Evolutionary conservation across 805 yeast genomes (phyloP), one percentile per base, ranked within the genome.

Genomic region (Starmerella lactis-condensi): DNA sequence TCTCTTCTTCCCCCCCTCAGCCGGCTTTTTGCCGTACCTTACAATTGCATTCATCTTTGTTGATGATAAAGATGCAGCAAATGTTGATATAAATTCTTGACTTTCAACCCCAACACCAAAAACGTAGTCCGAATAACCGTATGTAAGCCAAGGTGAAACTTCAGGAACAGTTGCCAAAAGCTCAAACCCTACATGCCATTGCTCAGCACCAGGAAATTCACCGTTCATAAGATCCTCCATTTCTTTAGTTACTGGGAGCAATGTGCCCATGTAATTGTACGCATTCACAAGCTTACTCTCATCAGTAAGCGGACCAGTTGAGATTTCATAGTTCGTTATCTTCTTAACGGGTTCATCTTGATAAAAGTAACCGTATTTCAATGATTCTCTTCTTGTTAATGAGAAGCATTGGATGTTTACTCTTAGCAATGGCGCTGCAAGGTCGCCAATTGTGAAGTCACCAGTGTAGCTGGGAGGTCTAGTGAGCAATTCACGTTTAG

Each of bases 61-160:
- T 13, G 36, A 33, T 9, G 18, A 21, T 17, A 45, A 27, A 1
- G 36, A 30, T 16, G 17, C 17, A 11, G 35, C 32, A 3, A 45
- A 29, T 4, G 39, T 34, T 5, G 29, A 17, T 17, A 44, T n/a
- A 14, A 39, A 39, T 22, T 13, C 21, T 4, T n/a, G 15, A 5
- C 36, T 30, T 2, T 25, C 24, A 1, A 6, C 14, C 11, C 24
- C 24, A 5, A 18, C 28, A 5, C 37, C 37, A 8, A 34, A 23
- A 2, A 39, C 20, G 5, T 17, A 21, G 18, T 39, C 43, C 6
- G 39, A 30, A 3, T 23, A 11, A 3, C 34, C 43, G 10, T 28
- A 11, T 6, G 35, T 33, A 9, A 39, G 16, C 43, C 43, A 39
- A 5, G 43, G 43, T 4, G 41, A 37, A 12, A 37, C 28, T 9